phyloP scores from a whole-genome alignment of 768 basidiomycete genomes.

The Naganishia friedmannii region DNA sequence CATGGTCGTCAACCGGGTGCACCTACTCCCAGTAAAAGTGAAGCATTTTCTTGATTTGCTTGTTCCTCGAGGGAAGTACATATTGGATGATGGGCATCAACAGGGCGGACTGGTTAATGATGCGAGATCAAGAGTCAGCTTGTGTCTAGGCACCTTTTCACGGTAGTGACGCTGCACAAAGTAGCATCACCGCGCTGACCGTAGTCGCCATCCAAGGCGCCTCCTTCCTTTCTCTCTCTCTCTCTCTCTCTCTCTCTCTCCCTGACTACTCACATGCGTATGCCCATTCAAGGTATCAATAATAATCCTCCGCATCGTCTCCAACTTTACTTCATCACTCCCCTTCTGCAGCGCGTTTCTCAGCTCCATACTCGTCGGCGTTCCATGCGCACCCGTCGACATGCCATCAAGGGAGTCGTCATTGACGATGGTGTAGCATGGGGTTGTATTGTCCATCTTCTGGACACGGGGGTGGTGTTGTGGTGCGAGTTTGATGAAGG shows the following conservation, averaged over 20 bases:
- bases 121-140: not conserved
- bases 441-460: conserved; percentile 48
- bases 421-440: conserved; percentile 52
- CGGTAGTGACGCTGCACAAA: too few relatives aligned
- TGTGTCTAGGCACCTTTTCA: too few relatives aligned
- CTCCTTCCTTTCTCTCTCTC: too few relatives aligned
- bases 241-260: too few relatives aligned
- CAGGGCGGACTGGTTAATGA: conserved; percentile 66
- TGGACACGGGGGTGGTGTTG: not conserved
- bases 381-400: conserved; percentile 60
- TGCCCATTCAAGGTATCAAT: conserved; percentile 92
- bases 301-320: conserved; percentile 91
- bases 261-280: conserved; percentile 69
- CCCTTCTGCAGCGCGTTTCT: conserved; percentile 85
- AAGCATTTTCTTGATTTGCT: conserved; percentile 92
- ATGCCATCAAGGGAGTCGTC: conserved; percentile 44
- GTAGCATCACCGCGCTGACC: too few relatives aligned
- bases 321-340: conserved; percentile 91
- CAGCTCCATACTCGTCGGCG: conserved; percentile 76
- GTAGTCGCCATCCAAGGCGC: too few relatives aligned
- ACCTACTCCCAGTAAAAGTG: conserved; percentile 54
- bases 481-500: not conserved
- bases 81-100: conserved; percentile 99
- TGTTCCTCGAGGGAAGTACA: conserved; percentile 90
- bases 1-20: not conserved